Evolutionary conservation across 2,329 filamentous ascomycete species (phyloP), one percentile per base, ranked within the genome.

Genomic region (Colletotrichum sp.): DNA sequence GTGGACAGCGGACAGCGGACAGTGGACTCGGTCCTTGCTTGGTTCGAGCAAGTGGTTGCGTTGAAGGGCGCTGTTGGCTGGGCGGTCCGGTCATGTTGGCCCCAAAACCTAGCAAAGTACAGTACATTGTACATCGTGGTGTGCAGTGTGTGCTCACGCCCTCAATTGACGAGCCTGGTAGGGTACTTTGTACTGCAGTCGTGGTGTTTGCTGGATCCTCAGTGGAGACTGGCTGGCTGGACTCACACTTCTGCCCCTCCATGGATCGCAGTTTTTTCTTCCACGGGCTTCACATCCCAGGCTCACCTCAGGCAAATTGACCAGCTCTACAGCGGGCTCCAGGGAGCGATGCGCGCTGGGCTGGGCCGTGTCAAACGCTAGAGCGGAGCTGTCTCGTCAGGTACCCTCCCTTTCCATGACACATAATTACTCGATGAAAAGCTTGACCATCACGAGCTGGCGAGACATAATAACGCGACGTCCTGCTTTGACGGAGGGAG

Each of bases 391-490:
- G 36, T 63, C 62, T 52, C 55, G 72, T 49, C 72, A 70, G 63
- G 75, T 71, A 67, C 68, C 71, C 66, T 66, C 79, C 76, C 76
- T 64, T 49, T 49, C 28, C 70, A 83, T 83, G 82, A 83, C 82
- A 83, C 82, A 84, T 84, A 83, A 83, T 83, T 84, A 83, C 81
- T 79, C 81, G 79, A 84, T 83, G 77, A 77, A 82, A 83, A 82
- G 67, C 74, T 68, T 66, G 78, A 78, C 77, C 77, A 81, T 81
- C 79, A 80, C 79, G 79, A 78, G 78, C 79, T 79, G 77, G 72
- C 68, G 55, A 77, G 68, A 76, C 75, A 72, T 78, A 74, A 76
- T 76, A 78, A 77, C 70, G 70, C 73, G 70, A 73, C 64, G 36
- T 63, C 62, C 68, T 68, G 72, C 34, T 32, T 32, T 68, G 59